Evolutionary conservation across 352 stramenopile species (phyloP).

Genomic region (Phytophthora ramorum): DNA sequence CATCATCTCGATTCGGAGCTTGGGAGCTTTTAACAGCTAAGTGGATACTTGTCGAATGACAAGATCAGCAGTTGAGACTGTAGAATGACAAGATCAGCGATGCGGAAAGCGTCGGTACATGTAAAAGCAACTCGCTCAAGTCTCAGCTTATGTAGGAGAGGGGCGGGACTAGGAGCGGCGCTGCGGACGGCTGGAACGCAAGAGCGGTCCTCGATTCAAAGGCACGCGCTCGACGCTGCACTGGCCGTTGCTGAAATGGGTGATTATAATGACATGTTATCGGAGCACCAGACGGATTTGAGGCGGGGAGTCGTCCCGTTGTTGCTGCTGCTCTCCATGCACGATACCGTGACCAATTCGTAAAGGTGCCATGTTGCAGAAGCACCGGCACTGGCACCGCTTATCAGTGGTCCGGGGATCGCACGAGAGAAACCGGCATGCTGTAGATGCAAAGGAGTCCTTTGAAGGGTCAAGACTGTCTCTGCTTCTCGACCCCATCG

Average conservation of each 20-base stretch:
- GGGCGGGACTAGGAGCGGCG: constrained; percentile 1
- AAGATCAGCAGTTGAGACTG: not conserved
- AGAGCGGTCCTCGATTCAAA: constrained; percentile 26
- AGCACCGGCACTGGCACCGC: not conserved
- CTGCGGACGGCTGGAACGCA: constrained; percentile 16
- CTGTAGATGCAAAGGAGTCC: not conserved
- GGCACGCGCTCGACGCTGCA: not conserved
- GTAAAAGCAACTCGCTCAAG: constrained; percentile 9
- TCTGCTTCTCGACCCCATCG: too few relatives aligned
- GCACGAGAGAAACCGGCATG: not conserved
- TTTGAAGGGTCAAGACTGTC: too few relatives aligned
- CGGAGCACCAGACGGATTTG: constrained; percentile 14
- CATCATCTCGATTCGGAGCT: constrained; percentile 20
- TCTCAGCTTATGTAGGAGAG: constrained; percentile 15
- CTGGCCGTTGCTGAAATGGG: not conserved
- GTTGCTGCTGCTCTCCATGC: not conserved
- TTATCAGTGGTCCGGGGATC: constrained; percentile 5
- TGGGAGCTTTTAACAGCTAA: constrained; percentile 3
- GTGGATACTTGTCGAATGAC: constrained; percentile 27
- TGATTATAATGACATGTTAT: constrained; percentile 21
- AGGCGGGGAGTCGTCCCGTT: constrained; percentile 8
- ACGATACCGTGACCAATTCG: constrained; percentile 19
- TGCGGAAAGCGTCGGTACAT: too few relatives aligned
- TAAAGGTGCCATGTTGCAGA: constrained; percentile 21
- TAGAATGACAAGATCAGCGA: constrained; percentile 18